Conservation (phyloP, 139 green algal species). For the Zygnema cylindricum region DNA sequence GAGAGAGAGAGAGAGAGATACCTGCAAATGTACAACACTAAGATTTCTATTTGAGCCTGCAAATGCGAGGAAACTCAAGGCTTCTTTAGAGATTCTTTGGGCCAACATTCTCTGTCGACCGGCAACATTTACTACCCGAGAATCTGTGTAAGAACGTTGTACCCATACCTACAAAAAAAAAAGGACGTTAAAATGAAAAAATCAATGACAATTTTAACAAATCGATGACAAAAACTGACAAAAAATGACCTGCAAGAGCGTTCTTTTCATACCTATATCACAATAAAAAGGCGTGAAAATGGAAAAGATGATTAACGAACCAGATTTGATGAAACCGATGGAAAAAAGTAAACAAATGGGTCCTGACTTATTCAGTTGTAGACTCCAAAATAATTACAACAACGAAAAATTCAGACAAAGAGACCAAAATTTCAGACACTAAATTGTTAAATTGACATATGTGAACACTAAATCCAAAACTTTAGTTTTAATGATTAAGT, state of each 20-base stretch:
- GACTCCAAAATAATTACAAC: too few relatives aligned
- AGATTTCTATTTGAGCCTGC: not conserved
- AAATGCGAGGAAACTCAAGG: not conserved
- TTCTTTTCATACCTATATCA: constrained; percentile 1
- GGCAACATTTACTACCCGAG: constrained; percentile 4
- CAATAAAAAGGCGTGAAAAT: not conserved
- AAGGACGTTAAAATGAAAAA: too few relatives aligned
- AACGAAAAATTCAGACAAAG: too few relatives aligned
- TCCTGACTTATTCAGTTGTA: too few relatives aligned
- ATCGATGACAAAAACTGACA: too few relatives aligned
- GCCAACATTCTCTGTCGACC: constrained; percentile 6
- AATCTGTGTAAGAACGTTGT: constrained; percentile 9
- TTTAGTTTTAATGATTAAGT: too few relatives aligned
- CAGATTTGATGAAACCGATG: too few relatives aligned
- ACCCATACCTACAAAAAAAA: constrained; percentile 21
- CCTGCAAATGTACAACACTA: not conserved
- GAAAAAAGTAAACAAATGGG: too few relatives aligned
- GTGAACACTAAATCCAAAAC: too few relatives aligned
- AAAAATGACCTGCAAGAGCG: constrained; percentile 17
- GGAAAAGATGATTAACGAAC: not conserved
- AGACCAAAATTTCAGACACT: too few relatives aligned
- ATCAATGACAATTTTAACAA: too few relatives aligned
- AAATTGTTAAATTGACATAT: too few relatives aligned
- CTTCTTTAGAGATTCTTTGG: not conserved
- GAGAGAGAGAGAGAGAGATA: not conserved